These are phyloP conservation scores for Dovyalis caffra DNA, from an alignment of 345 rosid genomes.

Conservation along the genomic window DNA sequence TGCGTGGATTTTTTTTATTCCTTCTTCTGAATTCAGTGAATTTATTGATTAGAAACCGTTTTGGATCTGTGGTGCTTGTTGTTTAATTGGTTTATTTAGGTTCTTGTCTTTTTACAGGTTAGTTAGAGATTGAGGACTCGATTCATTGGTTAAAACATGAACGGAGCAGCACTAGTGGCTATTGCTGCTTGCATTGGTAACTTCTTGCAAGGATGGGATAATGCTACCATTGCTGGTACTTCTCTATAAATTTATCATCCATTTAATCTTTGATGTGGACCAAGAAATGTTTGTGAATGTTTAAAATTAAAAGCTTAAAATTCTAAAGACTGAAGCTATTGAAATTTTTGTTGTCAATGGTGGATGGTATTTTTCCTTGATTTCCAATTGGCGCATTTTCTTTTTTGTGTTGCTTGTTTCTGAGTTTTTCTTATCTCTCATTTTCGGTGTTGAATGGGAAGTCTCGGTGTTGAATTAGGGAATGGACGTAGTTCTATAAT, in stretches of 20 bases:
- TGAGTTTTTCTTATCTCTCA: neutral
- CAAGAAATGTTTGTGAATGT: neutral
- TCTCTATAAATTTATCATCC: neutral
- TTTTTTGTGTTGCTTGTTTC: neutral
- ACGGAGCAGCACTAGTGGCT: constrained; percentile 83
- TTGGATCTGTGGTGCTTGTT: constrained; percentile 19
- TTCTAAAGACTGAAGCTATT: neutral
- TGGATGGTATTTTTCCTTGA: neutral
- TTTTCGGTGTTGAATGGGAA: neutral
- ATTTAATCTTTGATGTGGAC: constrained; percentile 9
- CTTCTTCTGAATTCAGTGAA: neutral
- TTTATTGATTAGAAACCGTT: neutral
- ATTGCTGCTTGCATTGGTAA: constrained; percentile 87
- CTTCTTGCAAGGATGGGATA: constrained; percentile 99
- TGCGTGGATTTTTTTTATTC: neutral
- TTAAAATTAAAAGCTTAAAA: neutral
- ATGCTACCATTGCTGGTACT: constrained; percentile 97
- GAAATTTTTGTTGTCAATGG: neutral
- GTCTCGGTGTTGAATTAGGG: neutral
- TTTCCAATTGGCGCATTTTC: neutral
- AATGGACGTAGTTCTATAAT: constrained; percentile 13
- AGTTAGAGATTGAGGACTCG: constrained; percentile 16
- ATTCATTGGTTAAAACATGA: constrained; percentile 46
- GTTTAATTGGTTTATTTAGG: constrained; percentile 6
- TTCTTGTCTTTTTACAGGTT: constrained; percentile 29